Percentiles rank a stretch among this genome's conserved stretches.
These are phyloP conservation scores for Nevesoporus exiguus DNA, from an alignment of 768 basidiomycete species.

Conservation along the genomic window DNA sequence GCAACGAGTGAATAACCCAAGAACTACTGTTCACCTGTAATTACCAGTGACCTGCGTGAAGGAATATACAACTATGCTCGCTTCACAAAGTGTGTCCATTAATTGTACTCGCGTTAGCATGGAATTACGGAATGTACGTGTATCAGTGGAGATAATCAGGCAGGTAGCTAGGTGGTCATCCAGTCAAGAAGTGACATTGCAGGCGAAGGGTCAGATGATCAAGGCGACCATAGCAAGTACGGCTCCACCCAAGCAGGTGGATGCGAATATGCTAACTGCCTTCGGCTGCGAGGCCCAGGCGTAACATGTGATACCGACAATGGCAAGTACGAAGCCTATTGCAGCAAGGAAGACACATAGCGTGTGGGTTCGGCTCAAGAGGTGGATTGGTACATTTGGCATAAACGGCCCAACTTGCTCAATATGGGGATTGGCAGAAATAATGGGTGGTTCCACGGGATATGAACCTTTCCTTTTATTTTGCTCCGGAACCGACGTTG, in stretches of 20 bases:
- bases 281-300: conserved; percentile 47
- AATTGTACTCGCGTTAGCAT: not conserved
- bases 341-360: conserved; percentile 47
- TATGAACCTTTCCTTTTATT: conserved; percentile 1
- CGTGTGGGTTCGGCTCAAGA: conserved; percentile 48
- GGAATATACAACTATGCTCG: too few species aligned
- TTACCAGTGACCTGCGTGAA: not conserved
- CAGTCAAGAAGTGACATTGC: too few species aligned
- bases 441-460: conserved; percentile 30
- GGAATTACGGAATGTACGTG: not conserved
- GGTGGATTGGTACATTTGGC: conserved; percentile 36
- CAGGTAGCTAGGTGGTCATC: too few species aligned
- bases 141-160: too few species aligned
- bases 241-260: conserved; percentile 37
- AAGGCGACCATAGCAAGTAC: conserved; percentile 22
- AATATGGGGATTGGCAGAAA: conserved; percentile 46
- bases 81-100: not conserved
- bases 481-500: not conserved
- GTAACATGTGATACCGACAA: conserved; percentile 49
- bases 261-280: conserved; percentile 45
- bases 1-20: too few species aligned
- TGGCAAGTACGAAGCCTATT: conserved; percentile 48
- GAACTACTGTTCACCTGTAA: too few species aligned
- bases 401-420: conserved; percentile 50
- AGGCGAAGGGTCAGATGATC: not conserved